Base-by-base conservation (phyloP, 2,329 filamentous ascomycete species). In the Beauveria pseudobassiana region DNA sequence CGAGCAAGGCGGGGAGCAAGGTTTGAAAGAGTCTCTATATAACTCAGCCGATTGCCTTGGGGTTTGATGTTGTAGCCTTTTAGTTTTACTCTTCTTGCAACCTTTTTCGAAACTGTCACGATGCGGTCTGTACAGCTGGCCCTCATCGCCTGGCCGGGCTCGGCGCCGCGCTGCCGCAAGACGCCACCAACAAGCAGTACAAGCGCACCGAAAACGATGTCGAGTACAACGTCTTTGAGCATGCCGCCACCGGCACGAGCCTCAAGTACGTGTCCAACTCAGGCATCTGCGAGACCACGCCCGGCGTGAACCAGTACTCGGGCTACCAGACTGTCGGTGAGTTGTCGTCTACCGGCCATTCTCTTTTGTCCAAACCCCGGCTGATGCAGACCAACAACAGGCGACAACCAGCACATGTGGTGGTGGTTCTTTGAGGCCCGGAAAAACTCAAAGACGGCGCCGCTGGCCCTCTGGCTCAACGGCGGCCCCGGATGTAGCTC, bases 251-350 rank as follows among this genome's bases (percentile, higher is more conserved):
- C 1, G 73, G 72, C 46, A 73, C 76, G 1, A 76, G 69, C 28
- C 65, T 82, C 50, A 74, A 78, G 24, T 81, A 77, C 61, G 79
- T 82, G 28, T 77, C 75, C 26, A 81, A 82, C 65, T 81, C 79
- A 0, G 74, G 59, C 51, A 43, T 64, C 14, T 64, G 63, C 50
- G 63, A 63, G 42, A 60, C 62, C 3, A 64, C 63, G 6, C 54
- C 30, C 4, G 63, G 63, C 6, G 63, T 64, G 28, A 59, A 55
- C 24, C 62, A 62, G 48, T 58, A 58, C 22, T 63, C 63, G 14
- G 63, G 63, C 2, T 64, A 61, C 50, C 61, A 63, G 42, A 42
- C 62, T 4, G 46, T 61, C 12, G 61, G 54, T 46, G 45, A 60
- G 63, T 48, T 52, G 49, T 16, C 84, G 70, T 87, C 84, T 34